Conservation (phyloP, 2,329 filamentous ascomycete genomes). For the Trichophyton simii region DNA sequence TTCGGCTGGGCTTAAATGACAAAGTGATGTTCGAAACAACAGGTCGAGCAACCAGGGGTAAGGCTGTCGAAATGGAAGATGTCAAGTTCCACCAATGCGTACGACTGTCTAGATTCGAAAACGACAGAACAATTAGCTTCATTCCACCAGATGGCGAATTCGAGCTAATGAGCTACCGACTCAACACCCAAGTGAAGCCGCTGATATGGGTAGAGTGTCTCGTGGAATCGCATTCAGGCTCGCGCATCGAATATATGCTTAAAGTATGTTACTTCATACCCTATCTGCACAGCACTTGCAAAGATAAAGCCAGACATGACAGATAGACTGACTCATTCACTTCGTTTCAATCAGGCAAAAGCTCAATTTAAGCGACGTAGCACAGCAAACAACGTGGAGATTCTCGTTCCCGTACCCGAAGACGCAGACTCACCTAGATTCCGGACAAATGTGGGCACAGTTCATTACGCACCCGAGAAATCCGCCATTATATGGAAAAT, state of each 20-base stretch:
- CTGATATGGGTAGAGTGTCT: slow-evolving; percentile 98
- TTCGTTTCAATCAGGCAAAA: slow-evolving; percentile 46
- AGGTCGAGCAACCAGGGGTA: slow-evolving; percentile 81
- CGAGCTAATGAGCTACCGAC: slow-evolving; percentile 96
- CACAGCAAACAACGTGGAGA: slow-evolving; percentile 98
- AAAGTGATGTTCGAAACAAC: slow-evolving; percentile 99
- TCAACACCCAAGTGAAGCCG: slow-evolving; percentile 97
- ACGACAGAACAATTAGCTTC: slow-evolving; percentile 96
- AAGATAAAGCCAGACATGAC: neutral
- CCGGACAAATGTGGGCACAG: slow-evolving; percentile 90
- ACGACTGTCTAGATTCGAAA: slow-evolving; percentile 88
- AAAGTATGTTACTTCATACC: slow-evolving; percentile 44
- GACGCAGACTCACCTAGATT: slow-evolving; percentile 94
- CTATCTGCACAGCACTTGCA: neutral
- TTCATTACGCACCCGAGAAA: slow-evolving; percentile 95
- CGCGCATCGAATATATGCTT: slow-evolving; percentile 96
- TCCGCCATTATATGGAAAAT: slow-evolving; percentile 99
- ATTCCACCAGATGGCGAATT: slow-evolving; percentile 98
- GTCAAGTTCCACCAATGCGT: slow-evolving; percentile 99
- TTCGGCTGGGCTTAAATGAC: slow-evolving; percentile 89
- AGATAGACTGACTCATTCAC: neutral
- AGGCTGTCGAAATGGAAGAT: slow-evolving; percentile 98
- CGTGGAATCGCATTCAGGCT: slow-evolving; percentile 89
- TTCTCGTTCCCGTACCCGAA: slow-evolving; percentile 90
- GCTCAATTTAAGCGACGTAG: slow-evolving; percentile 96